Percentiles rank a stretch among this genome's conserved stretches.
Conservation (phyloP, 2,329 filamentous ascomycete species). For the Fusarium virguliforme region DNA sequence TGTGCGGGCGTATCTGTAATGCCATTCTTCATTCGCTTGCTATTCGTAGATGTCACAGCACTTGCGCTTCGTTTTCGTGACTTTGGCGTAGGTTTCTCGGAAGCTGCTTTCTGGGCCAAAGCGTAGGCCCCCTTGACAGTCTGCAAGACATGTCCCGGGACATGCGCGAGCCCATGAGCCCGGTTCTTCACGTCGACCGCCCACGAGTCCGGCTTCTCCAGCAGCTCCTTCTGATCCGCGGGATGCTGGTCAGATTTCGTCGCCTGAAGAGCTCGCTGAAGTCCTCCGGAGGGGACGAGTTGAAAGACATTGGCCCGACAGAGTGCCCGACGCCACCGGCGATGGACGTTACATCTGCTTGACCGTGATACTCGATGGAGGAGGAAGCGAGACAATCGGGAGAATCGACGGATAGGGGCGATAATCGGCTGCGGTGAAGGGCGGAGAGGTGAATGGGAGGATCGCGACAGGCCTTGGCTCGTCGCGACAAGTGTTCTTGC, state of each 20-base stretch:
- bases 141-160: slow-evolving; percentile 58
- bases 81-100: slow-evolving; percentile 15
- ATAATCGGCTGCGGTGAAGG: slow-evolving; percentile 12
- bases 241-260: slow-evolving; percentile 54
- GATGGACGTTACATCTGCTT: slow-evolving; percentile 47
- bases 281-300: slow-evolving; percentile 45
- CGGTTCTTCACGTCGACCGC: slow-evolving; percentile 48
- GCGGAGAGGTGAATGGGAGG: background rate
- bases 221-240: slow-evolving; percentile 59
- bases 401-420: background rate
- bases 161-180: slow-evolving; percentile 50
- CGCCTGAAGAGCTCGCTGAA: slow-evolving; percentile 49
- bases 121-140: slow-evolving; percentile 49
- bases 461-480: slow-evolving; percentile 2
- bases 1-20: background rate
- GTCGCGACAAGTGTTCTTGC: background rate
- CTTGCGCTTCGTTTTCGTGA: slow-evolving; percentile 28
- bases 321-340: slow-evolving; percentile 34
- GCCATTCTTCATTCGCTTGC: slow-evolving; percentile 36
- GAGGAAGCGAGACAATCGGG: slow-evolving; percentile 18
- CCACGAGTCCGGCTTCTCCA: slow-evolving; percentile 59
- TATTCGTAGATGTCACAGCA: slow-evolving; percentile 6
- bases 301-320: slow-evolving; percentile 51
- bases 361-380: slow-evolving; percentile 14
- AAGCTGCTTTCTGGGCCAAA: slow-evolving; percentile 15